Evolutionary conservation across 768 basidiomycete species (phyloP), one percentile per base, ranked within the genome.

Genomic region (Collybiopsis confluens): DNA sequence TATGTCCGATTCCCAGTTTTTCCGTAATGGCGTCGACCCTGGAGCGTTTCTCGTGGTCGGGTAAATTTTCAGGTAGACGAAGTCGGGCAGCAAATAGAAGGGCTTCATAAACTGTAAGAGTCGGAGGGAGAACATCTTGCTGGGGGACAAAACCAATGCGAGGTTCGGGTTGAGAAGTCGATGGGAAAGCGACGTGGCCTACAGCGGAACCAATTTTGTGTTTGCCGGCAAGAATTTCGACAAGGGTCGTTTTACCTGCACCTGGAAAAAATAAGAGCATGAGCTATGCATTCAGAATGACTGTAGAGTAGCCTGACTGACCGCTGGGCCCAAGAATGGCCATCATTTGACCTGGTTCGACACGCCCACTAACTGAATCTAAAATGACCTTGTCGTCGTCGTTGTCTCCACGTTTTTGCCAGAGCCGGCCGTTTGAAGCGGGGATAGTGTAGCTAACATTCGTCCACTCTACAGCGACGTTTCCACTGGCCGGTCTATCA

Each of bases 251-350:
- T 68, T 96, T 96, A 40, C 93, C 93, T 16, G 92, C 91, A 52
- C 86, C 85, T 83, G 49, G 23, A 54, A 3, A 20, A 36, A 52
- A 35, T 13, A 49, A 50, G 46, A 55, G 20, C 15, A 46, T n/a
- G 45, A 35, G 28, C 44, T 21, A 33, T 33, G n/a, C n/a, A n/a
- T n/a, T n/a, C n/a, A n/a, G n/a, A n/a, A n/a, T n/a, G n/a, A n/a
- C n/a, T n/a, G n/a, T n/a, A n/a, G n/a, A n/a, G n/a, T n/a, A n/a
- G n/a, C n/a, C 35, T 35, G 16, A 70, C 70, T 57, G 62, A 75
- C 93, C 94, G 60, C 88, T 90, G 0, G 95, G 93, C 0, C 95
- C 95, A 2, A 98, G 78, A 52, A 97, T 82, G n/a, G 90, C 90
- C 79, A 92, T 85, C 74, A 97, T 83, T 56, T 89, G 81, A 9